Evolutionary conservation across 768 basidiomycete species (phyloP), one percentile per base, ranked within the genome.

Genomic region (Imleria badia): DNA sequence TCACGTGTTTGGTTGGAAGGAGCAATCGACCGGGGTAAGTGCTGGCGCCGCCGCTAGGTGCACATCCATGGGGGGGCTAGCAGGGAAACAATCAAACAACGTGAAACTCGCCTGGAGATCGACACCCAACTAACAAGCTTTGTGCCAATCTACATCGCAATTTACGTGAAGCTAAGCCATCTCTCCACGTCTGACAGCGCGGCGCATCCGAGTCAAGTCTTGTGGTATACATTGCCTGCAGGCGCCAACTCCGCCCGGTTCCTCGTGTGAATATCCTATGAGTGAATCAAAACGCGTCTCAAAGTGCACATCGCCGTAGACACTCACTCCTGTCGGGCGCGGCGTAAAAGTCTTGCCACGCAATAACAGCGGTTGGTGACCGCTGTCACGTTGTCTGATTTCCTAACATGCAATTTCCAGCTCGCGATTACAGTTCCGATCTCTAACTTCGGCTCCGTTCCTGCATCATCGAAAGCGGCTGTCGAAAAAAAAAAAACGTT

Each of bases 331-430:
- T 76, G 69, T 60, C 80, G 82, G 19, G 88, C 84, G 8, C 73
- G 71, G 5, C 82, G 76, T 1, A 86, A 79, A 14, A 91, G 78
- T 6, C 80, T 75, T 60, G 79, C 80, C 0, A 89, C 89, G 57
- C 79, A 86, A 0, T 83, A n/a, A n/a, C n/a, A 79, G 1, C 66
- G 71, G 65, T 34, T 85, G 73, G 0, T 78, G 89, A 91, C 82
- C 0, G 85, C 81, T 3, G 81, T 80, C 19, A 86, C 77, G 5
- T 60, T 73, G 3, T 74, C 72, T 30, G 76, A 83, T 55, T 82
- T 81, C 12, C 88, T 73, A 1, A 87, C 0, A 86, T 84, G n/a
- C n/a, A n/a, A 89, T 76, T 20, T 77, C 75, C 6, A 68, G 52
- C 1, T 49, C 40, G 50, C 40, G 60, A 89, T 78, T 40, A 87